These are phyloP conservation scores for Ophiostoma ips DNA, from an alignment of 2,329 filamentous ascomycete genomes.

Conservation along the genomic window DNA sequence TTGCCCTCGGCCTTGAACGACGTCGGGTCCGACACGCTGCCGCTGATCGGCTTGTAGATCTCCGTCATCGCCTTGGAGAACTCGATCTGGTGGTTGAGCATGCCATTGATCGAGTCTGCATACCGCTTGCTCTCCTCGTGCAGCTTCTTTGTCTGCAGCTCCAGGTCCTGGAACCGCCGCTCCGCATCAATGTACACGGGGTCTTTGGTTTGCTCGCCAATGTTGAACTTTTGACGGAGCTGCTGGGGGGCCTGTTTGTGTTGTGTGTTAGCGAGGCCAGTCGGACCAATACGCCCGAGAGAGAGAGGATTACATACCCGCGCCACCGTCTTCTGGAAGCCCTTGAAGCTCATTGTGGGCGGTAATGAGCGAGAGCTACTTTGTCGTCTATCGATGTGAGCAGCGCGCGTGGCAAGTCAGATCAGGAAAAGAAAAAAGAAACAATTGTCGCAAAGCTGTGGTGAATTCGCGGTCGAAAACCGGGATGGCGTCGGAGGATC, in stretches of 20 bases:
- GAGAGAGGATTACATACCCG: slow-evolving; percentile 44
- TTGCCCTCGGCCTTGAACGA: slow-evolving; percentile 73
- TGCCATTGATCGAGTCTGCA: slow-evolving; percentile 94
- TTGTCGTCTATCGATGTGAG: no score
- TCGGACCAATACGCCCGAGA: slow-evolving; percentile 7
- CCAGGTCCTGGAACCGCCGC: slow-evolving; percentile 82
- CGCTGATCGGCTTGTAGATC: slow-evolving; percentile 96
- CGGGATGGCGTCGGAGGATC: background rate
- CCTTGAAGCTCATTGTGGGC: slow-evolving; percentile 80
- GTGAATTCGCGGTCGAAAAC: background rate
- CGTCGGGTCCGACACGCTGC: slow-evolving; percentile 84
- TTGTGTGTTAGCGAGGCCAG: background rate
- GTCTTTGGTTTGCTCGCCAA: slow-evolving; percentile 92
- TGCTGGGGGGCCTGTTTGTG: slow-evolving; percentile 65
- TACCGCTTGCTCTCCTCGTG: slow-evolving; percentile 97
- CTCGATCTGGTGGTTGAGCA: slow-evolving; percentile 94
- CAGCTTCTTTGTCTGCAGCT: slow-evolving; percentile 89
- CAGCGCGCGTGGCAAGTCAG: no score
- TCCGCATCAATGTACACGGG: slow-evolving; percentile 90
- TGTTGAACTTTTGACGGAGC: slow-evolving; percentile 83
- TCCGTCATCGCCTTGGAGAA: slow-evolving; percentile 94
- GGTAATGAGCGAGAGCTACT: no score
- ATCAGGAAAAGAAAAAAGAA: no score
- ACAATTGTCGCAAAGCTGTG: no score
- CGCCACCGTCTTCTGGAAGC: slow-evolving; percentile 78